Base-by-base conservation (phyloP, 2,329 filamentous ascomycete genomes). In the Blumeriella jaapii region DNA sequence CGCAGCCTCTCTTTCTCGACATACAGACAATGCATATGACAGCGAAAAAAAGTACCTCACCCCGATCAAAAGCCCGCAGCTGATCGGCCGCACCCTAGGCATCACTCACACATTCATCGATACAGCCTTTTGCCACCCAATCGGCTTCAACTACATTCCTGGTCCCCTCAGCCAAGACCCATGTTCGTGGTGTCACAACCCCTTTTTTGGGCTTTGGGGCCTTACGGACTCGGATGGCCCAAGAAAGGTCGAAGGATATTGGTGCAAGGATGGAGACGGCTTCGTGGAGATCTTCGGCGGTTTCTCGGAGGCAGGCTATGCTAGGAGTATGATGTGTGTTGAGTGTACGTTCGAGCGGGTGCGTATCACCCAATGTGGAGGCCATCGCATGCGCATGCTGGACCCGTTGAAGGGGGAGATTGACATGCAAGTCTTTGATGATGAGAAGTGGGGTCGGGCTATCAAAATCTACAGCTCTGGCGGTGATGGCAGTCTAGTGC, bases 91-190 rank as follows among this genome's bases (percentile, higher is more conserved):
- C 4, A 33, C 27, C 7, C 11, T 29, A 16, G 38, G 36, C 1
- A 37, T 35, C n/a, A 18, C 17, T 3, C 37, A 41, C n/a, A 39
- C 31, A 16, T 25, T 15, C 2, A 51, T 54, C 22, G 45, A n/a
- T 1, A 56, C 53, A 1, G 15, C 34, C 0, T 55, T 53, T 31
- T 45, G 43, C 5, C 52, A 55, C 28, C 53, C 53, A 0, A 48
- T 56, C 3, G 39, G 16, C 2, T 55, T 56, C 43, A 52, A 53
- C 30, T 46, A 48, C 38, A 22, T 31, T 2, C 32, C 46, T 5
- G 31, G 38, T 17, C n/a, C 29, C 10, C 17, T 25, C 11, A 24
- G 14, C n/a, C 31, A 28, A 8, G 12, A 39, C 4, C 41, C 45
- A 1, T 54, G 51, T 24, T 34, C 36, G 12, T 55, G 43, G 32